These are phyloP conservation scores for Lathyrus sativus DNA, from an alignment of 306 rosid species.

Conservation along the genomic window DNA sequence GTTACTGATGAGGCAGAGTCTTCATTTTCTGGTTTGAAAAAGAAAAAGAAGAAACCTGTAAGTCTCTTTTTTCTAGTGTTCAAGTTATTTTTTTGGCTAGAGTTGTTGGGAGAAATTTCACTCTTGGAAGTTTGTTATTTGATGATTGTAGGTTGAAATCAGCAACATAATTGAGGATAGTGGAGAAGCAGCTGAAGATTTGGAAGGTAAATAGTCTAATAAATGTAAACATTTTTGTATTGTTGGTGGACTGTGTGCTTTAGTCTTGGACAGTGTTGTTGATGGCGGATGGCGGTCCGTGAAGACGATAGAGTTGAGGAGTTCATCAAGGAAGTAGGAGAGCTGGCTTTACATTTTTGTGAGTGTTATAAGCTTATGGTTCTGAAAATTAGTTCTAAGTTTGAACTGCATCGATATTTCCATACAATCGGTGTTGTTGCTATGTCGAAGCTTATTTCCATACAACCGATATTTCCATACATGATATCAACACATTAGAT, in stretches of 20 bases:
- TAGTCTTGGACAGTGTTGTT: not conserved
- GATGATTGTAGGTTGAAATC: slow-evolving; percentile 67
- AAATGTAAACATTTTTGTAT: slow-evolving; percentile 5
- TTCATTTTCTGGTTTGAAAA: slow-evolving; percentile 83
- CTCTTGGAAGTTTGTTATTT: slow-evolving; percentile 25
- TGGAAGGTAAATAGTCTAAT: slow-evolving; percentile 54
- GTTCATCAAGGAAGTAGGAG: too few relatives aligned
- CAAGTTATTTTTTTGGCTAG: slow-evolving; percentile 7
- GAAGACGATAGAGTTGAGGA: too few relatives aligned
- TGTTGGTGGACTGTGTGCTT: slow-evolving; percentile 12
- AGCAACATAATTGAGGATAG: slow-evolving; percentile 64
- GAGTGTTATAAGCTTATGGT: too few relatives aligned
- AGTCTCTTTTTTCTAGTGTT: slow-evolving; percentile 29
- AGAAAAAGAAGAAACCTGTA: slow-evolving; percentile 95
- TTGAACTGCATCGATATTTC: too few relatives aligned
- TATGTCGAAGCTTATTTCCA: too few relatives aligned
- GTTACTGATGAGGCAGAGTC: slow-evolving; percentile 82
- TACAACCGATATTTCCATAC: too few relatives aligned
- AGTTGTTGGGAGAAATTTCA: slow-evolving; percentile 29
- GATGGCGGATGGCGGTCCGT: too few relatives aligned
- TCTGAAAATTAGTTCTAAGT: too few relatives aligned
- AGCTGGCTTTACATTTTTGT: too few relatives aligned
- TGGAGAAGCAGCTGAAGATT: slow-evolving; percentile 66
- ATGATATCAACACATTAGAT: too few relatives aligned
- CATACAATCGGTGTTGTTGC: too few relatives aligned